A percentile compares a stretch with the other conserved stretches of the same genome.
phyloP scores from a whole-genome alignment of 306 rosid species.

The Vigna reflexopilosa region DNA sequence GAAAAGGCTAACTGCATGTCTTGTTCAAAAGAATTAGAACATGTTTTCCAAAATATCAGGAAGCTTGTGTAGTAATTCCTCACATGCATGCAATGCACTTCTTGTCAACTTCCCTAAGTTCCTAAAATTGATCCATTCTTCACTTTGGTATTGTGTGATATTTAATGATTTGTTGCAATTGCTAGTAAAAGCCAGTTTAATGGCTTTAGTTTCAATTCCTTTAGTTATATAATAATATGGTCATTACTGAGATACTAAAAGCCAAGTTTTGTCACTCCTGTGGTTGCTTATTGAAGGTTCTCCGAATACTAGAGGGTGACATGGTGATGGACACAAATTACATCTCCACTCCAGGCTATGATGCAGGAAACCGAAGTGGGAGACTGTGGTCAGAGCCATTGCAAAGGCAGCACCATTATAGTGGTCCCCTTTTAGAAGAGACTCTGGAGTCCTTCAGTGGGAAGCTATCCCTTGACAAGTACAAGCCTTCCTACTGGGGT shows the following conservation, averaged over 20 bases:
- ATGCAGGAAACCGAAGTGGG: constrained; percentile 80
- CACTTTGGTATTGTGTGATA: constrained; percentile 2
- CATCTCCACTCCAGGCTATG: constrained; percentile 72
- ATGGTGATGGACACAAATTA: constrained; percentile 81
- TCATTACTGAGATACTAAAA: not conserved
- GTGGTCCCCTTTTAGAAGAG: constrained; percentile 68
- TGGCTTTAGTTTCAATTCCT: not conserved
- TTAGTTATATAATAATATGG: not conserved
- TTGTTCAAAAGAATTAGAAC: not conserved
- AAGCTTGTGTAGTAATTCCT: too few species aligned
- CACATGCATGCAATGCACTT: not conserved
- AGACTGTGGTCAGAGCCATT: constrained; percentile 76
- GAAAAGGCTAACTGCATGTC: not conserved
- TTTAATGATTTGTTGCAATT: constrained; percentile 15
- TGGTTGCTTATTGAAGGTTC: constrained; percentile 64
- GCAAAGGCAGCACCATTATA: constrained; percentile 61
- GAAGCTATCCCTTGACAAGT: constrained; percentile 72
- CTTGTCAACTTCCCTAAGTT: not conserved
- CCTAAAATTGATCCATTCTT: constrained; percentile 5
- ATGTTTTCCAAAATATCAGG: too few species aligned
- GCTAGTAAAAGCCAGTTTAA: not conserved
- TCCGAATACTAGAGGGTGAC: constrained; percentile 95
- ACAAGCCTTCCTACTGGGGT: constrained; percentile 64
- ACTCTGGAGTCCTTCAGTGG: constrained; percentile 70
- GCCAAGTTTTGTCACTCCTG: constrained; percentile 3